Conservation (phyloP, 208 protist genomes). For the Leishmania major region DNA sequence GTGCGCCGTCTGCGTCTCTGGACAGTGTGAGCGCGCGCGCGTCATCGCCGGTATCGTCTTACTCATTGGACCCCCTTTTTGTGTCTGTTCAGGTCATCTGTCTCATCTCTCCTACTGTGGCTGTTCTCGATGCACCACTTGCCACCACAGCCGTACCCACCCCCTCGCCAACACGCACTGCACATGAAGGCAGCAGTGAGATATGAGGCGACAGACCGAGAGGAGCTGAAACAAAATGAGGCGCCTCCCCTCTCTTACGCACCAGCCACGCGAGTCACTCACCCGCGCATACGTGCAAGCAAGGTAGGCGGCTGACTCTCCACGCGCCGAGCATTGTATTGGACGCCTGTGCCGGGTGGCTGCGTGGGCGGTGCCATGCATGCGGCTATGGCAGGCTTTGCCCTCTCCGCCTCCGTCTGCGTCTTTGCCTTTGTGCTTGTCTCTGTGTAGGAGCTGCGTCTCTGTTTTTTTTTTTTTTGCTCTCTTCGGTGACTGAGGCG, state of each 20-base stretch:
- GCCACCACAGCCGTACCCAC: neutral
- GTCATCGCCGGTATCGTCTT: neutral
- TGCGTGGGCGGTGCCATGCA: neutral
- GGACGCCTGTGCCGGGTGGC: neutral
- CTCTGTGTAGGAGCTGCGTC: neutral
- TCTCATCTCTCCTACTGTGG: conserved; percentile 22
- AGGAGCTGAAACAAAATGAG: neutral
- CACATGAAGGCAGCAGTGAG: neutral
- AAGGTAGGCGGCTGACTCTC: neutral
- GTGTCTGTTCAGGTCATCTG: conserved; percentile 15
- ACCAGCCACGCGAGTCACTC: neutral
- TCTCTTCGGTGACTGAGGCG: neutral
- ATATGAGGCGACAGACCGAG: neutral
- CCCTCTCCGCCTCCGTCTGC: neutral
- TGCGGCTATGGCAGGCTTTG: neutral
- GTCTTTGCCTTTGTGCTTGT: neutral
- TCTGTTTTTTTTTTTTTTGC: neutral
- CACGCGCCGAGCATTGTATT: neutral
- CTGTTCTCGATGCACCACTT: neutral
- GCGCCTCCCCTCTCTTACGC: neutral
- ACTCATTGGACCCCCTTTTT: neutral
- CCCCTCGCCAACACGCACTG: neutral
- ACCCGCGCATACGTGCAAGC: neutral
- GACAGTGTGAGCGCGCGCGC: neutral
- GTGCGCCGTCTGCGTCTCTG: neutral